These are phyloP conservation scores for Cytospora schulzeri DNA, from an alignment of 2,329 filamentous ascomycete species.

Conservation along the genomic window DNA sequence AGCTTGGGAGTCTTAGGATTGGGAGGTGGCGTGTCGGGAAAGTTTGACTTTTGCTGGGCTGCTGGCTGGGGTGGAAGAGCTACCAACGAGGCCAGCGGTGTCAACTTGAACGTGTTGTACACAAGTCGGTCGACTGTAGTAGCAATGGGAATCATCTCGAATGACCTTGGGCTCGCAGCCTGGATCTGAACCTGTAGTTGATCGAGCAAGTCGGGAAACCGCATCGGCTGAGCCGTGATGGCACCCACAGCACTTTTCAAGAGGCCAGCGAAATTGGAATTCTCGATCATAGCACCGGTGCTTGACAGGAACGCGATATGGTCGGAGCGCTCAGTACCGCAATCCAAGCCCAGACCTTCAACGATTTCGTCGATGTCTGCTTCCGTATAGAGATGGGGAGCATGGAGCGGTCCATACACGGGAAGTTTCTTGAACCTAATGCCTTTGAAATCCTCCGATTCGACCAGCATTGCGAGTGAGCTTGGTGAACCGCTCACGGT, in stretches of 20 bases:
- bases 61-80: no score
- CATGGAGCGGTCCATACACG: background rate
- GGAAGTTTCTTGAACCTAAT: background rate
- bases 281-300: background rate
- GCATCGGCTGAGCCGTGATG: background rate
- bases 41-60: background rate
- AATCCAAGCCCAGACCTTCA: background rate
- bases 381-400: background rate
- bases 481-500: background rate
- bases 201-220: background rate
- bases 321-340: background rate
- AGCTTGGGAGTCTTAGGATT: background rate
- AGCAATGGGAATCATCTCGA: no score
- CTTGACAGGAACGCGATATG: background rate
- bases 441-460: background rate
- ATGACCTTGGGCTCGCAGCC: no score
- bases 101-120: no score
- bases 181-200: no score
- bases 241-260: background rate
- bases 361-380: background rate
- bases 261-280: background rate
- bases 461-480: background rate
- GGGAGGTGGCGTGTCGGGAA: no score
- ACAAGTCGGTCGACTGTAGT: no score
- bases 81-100: no score